Percentiles rank a stretch among this genome's conserved stretches.
phyloP scores from a whole-genome alignment of 2,329 filamentous ascomycete species.

The Nigrospora osmanthi region DNA sequence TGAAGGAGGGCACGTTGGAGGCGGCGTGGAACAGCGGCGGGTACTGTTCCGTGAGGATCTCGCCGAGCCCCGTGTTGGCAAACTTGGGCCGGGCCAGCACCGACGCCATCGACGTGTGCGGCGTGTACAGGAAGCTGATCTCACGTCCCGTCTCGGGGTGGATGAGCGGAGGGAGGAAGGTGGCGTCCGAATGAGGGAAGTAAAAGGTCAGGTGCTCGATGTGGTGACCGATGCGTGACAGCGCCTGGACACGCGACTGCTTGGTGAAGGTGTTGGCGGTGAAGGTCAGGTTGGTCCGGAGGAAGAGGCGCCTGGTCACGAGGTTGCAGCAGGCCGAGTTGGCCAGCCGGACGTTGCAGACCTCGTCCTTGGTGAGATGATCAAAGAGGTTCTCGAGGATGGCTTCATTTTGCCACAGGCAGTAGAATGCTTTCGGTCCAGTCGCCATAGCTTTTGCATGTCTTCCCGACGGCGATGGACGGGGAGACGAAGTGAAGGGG shows the following conservation, averaged over 20 bases:
- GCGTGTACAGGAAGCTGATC: slow-evolving; percentile 74
- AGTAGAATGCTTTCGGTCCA: slow-evolving; percentile 42
- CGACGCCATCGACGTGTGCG: slow-evolving; percentile 59
- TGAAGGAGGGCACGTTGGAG: slow-evolving; percentile 79
- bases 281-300: slow-evolving; percentile 62
- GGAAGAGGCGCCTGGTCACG: slow-evolving; percentile 62
- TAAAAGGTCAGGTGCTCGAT: slow-evolving; percentile 72
- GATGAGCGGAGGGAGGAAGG: slow-evolving; percentile 77
- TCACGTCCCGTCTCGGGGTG: slow-evolving; percentile 71
- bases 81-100: slow-evolving; percentile 66
- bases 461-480: slow-evolving; percentile 19
- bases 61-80: slow-evolving; percentile 68
- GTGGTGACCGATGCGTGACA: slow-evolving; percentile 71
- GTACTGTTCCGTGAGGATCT: slow-evolving; percentile 79
- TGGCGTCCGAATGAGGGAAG: slow-evolving; percentile 68
- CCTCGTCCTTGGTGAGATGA: slow-evolving; percentile 39
- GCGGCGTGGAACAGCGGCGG: slow-evolving; percentile 84
- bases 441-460: slow-evolving; percentile 47
- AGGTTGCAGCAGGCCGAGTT: slow-evolving; percentile 65
- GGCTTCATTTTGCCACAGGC: slow-evolving; percentile 44
- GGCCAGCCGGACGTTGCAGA: slow-evolving; percentile 55
- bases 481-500: slow-evolving; percentile 6
- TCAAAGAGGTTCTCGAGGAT: slow-evolving; percentile 44
- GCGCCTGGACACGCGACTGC: slow-evolving; percentile 62
- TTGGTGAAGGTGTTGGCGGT: slow-evolving; percentile 69